Evolutionary conservation across 176 grass and related monocot species (phyloP).

Genomic region (Triticum turgidum): DNA sequence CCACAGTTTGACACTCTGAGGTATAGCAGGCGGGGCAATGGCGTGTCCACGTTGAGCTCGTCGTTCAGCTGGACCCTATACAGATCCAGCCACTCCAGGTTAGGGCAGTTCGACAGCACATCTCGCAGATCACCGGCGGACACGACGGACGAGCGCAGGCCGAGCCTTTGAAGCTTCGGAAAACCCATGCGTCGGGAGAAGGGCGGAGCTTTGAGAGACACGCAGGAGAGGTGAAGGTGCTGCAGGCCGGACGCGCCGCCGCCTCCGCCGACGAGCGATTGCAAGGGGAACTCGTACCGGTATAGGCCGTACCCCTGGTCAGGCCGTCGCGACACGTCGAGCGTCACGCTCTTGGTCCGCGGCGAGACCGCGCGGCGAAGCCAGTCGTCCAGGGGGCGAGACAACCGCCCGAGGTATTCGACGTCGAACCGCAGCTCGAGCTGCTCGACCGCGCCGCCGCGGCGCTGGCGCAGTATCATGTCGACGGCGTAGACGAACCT

Average conservation of each 20-base stretch:
- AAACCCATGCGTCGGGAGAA: not conserved
- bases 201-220: not conserved
- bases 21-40: not conserved
- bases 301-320: not conserved
- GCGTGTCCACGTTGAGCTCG: not conserved
- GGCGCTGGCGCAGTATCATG: not conserved
- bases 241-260: not conserved
- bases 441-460: not conserved
- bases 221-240: not conserved
- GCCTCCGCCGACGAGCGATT: not conserved
- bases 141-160: not conserved
- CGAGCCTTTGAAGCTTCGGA: constrained; percentile 12
- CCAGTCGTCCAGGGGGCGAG: not conserved
- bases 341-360: not conserved
- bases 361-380: not conserved
- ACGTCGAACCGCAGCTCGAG: not conserved
- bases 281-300: not conserved
- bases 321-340: not conserved
- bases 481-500: not conserved
- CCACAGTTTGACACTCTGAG: not conserved
- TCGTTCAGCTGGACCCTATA: not conserved
- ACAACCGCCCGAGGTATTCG: not conserved
- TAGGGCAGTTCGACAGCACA: not conserved
- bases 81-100: constrained; percentile 1
- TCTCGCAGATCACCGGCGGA: not conserved